Evolutionary conservation across 2,329 filamentous ascomycete species (phyloP), one percentile per base, ranked within the genome.

Genomic region (Apiospora kogelbergensis): DNA sequence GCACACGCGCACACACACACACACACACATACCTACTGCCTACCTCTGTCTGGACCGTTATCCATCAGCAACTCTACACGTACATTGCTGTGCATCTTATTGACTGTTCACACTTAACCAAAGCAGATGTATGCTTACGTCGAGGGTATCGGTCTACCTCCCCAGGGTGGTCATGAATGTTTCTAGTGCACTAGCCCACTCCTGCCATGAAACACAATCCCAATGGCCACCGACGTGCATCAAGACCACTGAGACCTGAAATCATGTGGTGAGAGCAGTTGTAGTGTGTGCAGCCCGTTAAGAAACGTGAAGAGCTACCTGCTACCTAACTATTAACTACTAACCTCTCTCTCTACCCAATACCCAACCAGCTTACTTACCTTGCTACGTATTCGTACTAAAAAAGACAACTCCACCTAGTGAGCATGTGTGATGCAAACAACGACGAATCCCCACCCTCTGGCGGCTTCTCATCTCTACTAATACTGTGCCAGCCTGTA

Each of bases 361-460:
- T n/a, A n/a, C n/a, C n/a, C n/a, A n/a, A n/a, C n/a, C n/a, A n/a
- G n/a, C n/a, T n/a, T n/a, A n/a, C 26, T 6, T 57, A 13, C 48
- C 26, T 57, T n/a, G 24, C 33, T 57, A 57, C 48, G 48, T 57
- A 57, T 37, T 60, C 53, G 53, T 60, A 30, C 53, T 60, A 60
- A 60, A 37, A 15, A n/a, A 10, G 26, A 20, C 30, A 10, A 53
- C 53, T 60, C 53, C 53, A 37, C 53, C 53, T 37, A 60, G 20
- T 22, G 53, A 60, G 30, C 53, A 60, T 60, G 53, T 60, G 53
- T 60, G 53, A 60, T 60, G 53, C 53, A 60, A 60, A 60, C 53
- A 33, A 26, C 53, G 53, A 30, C 17, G 26, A 37, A 37, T 60
- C 53, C 53, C 53, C 53, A 60, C 53, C 53, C 53, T 53, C 53